phyloP scores from a whole-genome alignment of 192 early-diverging fungal genomes.

The Coemansia sp. region DNA sequence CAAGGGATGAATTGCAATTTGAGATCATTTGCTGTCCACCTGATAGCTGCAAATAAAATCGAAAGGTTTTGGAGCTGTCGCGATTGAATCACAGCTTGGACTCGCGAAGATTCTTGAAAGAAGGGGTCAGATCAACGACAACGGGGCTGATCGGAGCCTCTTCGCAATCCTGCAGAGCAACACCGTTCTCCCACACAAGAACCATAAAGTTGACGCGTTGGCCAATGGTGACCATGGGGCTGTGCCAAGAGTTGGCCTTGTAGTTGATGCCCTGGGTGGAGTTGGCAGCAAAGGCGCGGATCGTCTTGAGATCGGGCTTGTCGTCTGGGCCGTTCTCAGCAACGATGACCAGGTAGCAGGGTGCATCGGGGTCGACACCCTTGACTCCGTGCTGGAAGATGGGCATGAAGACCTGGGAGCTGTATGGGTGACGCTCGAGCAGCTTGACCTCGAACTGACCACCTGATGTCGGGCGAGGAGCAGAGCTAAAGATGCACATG shows the following conservation, averaged over 20 bases:
- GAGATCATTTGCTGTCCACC: not conserved
- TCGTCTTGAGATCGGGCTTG: slow-evolving; percentile 68
- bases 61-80: not conserved
- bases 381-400: slow-evolving; percentile 52
- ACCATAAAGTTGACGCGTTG: slow-evolving; percentile 65
- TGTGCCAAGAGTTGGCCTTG: slow-evolving; percentile 81
- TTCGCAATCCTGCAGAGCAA: slow-evolving; percentile 72
- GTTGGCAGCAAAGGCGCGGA: slow-evolving; percentile 72
- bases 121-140: slow-evolving; percentile 37
- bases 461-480: slow-evolving; percentile 32
- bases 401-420: slow-evolving; percentile 84
- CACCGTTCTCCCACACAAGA: slow-evolving; percentile 78
- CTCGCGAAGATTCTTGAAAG: slow-evolving; percentile 33
- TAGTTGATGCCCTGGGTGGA: slow-evolving; percentile 82
- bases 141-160: slow-evolving; percentile 54
- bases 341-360: slow-evolving; percentile 77
- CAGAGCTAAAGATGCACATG: slow-evolving; percentile 68
- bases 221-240: slow-evolving; percentile 81
- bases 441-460: slow-evolving; percentile 65
- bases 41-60: not conserved
- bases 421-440: slow-evolving; percentile 83
- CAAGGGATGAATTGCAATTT: not conserved
- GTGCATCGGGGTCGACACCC: slow-evolving; percentile 21
- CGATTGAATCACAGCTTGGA: slow-evolving; percentile 24
- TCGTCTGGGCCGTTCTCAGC: slow-evolving; percentile 71